Conservation (phyloP, 192 early-diverging fungal genomes). For the Backusella macrospora region DNA sequence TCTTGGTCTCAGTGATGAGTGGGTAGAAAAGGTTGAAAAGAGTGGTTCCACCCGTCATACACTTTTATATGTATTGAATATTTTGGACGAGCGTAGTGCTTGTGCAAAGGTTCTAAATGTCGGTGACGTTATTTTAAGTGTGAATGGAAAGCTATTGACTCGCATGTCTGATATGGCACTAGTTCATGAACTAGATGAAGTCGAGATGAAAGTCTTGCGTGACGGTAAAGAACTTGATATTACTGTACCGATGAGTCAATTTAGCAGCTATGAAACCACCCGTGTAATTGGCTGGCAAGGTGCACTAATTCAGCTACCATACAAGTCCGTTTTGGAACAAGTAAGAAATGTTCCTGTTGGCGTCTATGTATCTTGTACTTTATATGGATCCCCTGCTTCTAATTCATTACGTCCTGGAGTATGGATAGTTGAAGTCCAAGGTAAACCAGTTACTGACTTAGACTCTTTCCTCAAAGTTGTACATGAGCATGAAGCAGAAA, state of each 20-base stretch:
- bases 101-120: constrained; percentile 60
- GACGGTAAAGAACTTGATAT: constrained; percentile 70
- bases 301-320: constrained; percentile 73
- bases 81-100: constrained; percentile 59
- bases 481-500: constrained; percentile 48
- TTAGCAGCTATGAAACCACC: constrained; percentile 58
- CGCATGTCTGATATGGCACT: constrained; percentile 61
- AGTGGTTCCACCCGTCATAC: constrained; percentile 52
- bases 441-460: constrained; percentile 56
- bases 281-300: constrained; percentile 86
- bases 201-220: constrained; percentile 62
- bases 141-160: constrained; percentile 66
- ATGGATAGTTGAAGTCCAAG: constrained; percentile 77
- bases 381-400: constrained; percentile 67
- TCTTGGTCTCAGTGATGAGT: constrained; percentile 58
- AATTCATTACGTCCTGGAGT: constrained; percentile 65
- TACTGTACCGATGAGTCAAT: constrained; percentile 63
- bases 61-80: constrained; percentile 58
- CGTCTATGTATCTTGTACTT: constrained; percentile 64
- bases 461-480: constrained; percentile 67
- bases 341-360: constrained; percentile 63
- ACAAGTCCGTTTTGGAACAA: constrained; percentile 71
- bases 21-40: constrained; percentile 61
- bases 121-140: constrained; percentile 69
- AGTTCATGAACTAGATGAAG: constrained; percentile 46